phyloP scores from a whole-genome alignment of 257 asterid genomes.

The Solanum chilense region DNA sequence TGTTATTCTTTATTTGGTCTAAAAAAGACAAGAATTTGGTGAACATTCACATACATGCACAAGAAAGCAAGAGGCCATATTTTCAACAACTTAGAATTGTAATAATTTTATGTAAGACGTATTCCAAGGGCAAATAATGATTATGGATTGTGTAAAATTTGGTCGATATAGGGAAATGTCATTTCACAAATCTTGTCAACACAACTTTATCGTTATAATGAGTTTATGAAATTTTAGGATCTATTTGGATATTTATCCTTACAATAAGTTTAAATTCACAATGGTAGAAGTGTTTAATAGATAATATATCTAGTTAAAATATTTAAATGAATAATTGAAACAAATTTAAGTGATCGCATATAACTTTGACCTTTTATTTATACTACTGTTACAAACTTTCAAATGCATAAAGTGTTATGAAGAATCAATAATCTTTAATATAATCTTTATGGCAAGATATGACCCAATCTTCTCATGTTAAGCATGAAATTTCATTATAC shows the following conservation, averaged over 20 bases:
- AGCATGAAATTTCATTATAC: no score
- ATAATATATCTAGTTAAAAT: no score
- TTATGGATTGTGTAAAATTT: neutral
- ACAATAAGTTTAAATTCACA: no score
- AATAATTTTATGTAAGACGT: neutral
- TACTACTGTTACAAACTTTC: neutral
- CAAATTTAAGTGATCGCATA: no score
- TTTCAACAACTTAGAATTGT: neutral
- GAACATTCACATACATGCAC: neutral
- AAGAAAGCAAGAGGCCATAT: neutral
- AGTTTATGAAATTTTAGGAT: neutral
- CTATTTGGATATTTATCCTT: neutral
- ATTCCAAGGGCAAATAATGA: neutral
- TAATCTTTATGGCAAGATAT: neutral
- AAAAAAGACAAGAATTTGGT: neutral
- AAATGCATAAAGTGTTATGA: no score
- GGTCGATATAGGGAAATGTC: neutral
- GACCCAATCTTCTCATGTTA: neutral
- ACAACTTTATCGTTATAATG: neutral
- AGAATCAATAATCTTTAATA: no score
- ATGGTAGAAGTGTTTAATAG: no score
- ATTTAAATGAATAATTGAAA: no score
- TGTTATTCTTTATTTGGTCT: neutral
- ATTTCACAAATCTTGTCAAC: neutral
- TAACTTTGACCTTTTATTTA: no score